Percentiles rank a stretch among this genome's conserved stretches.
phyloP scores from a whole-genome alignment of 192 early-diverging fungal genomes.

The Rhizophlyctis rosea region DNA sequence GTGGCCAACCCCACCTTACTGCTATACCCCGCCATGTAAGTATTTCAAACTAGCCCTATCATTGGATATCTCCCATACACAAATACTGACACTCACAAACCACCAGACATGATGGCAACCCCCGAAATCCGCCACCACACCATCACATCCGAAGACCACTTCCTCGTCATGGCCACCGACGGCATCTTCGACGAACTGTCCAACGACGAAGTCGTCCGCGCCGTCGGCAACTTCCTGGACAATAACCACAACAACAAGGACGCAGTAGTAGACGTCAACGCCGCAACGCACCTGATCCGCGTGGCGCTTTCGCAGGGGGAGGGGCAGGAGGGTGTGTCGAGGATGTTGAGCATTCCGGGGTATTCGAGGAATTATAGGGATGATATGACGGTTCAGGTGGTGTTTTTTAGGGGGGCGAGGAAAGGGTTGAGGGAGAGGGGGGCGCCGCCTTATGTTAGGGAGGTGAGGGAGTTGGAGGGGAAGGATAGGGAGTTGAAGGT shows the following conservation, averaged over 20 bases:
- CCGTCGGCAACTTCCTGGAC: slow-evolving; percentile 45
- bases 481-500: too few species aligned
- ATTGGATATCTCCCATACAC: too few species aligned
- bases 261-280: slow-evolving; percentile 51
- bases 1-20: slow-evolving; percentile 23
- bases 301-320: slow-evolving; percentile 57
- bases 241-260: slow-evolving; percentile 1
- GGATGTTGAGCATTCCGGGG: slow-evolving; percentile 63
- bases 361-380: slow-evolving; percentile 69
- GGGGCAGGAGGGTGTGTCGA: slow-evolving; percentile 58
- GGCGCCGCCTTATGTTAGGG: not conserved
- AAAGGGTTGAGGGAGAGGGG: not conserved
- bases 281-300: slow-evolving; percentile 70
- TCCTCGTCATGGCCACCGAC: slow-evolving; percentile 78
- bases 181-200: slow-evolving; percentile 78
- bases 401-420: not conserved
- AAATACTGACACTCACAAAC: slow-evolving; percentile 54
- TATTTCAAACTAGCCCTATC: too few species aligned
- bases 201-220: slow-evolving; percentile 57
- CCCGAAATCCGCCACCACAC: slow-evolving; percentile 65
- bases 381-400: slow-evolving; percentile 64
- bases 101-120: slow-evolving; percentile 74
- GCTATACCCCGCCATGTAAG: slow-evolving; percentile 25
- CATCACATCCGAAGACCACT: slow-evolving; percentile 58
- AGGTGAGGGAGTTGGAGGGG: too few species aligned